Evolutionary conservation across 164 flowering plant species (phyloP).

Genomic region (Brasenia schreberi): DNA sequence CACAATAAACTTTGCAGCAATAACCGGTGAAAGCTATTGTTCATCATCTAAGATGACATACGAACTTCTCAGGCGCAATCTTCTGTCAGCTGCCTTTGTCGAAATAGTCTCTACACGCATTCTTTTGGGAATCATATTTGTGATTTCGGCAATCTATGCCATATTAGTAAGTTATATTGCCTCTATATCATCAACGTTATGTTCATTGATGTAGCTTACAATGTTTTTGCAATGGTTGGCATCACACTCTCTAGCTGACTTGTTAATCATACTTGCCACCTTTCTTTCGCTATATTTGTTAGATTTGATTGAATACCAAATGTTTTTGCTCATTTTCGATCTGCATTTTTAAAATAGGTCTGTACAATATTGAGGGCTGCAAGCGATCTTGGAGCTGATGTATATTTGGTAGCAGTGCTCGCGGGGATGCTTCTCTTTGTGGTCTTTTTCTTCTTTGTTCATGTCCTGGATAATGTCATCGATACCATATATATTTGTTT

Average conservation of each 20-base stretch:
- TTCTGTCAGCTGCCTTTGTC: constrained; percentile 54
- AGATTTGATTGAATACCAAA: not conserved
- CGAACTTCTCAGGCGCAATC: constrained; percentile 50
- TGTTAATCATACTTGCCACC: too few relatives aligned
- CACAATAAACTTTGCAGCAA: constrained; percentile 54
- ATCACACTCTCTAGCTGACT: too few relatives aligned
- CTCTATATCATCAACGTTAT: too few relatives aligned
- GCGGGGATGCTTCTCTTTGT: constrained; percentile 51
- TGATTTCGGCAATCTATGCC: constrained; percentile 45
- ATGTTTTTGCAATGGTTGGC: too few relatives aligned
- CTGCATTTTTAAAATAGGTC: constrained; percentile 26
- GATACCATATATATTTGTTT: constrained; percentile 83
- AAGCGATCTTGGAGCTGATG: constrained; percentile 38
- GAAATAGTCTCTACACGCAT: constrained; percentile 51
- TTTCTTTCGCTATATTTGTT: not conserved
- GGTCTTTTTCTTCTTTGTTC: constrained; percentile 61
- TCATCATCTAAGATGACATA: constrained; percentile 50
- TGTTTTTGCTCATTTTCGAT: not conserved
- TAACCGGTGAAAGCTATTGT: constrained; percentile 50
- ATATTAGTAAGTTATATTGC: constrained; percentile 26
- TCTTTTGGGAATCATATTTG: constrained; percentile 37
- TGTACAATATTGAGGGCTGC: constrained; percentile 53
- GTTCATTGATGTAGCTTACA: not conserved
- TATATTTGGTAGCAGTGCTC: constrained; percentile 47
- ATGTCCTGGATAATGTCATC: constrained; percentile 68